Percentiles rank a stretch among this genome's conserved stretches.
These are phyloP conservation scores for Canariomyces notabilis DNA, from an alignment of 2,329 filamentous ascomycete species.

Conservation along the genomic window DNA sequence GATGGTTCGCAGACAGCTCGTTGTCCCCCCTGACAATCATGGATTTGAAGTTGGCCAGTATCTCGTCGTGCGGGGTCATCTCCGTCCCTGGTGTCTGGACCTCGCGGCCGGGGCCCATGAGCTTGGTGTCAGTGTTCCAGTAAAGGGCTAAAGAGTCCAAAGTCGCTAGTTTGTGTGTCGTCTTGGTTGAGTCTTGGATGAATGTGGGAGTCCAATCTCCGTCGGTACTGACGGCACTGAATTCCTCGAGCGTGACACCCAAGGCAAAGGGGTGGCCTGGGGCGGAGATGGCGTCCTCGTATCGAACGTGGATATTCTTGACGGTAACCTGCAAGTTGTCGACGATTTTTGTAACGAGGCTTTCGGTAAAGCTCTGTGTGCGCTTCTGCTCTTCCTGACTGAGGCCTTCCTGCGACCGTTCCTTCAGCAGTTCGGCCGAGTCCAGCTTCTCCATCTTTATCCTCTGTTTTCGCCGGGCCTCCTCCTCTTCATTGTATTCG, in stretches of 20 bases:
- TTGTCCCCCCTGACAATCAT: conserved; percentile 72
- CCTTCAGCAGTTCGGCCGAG: conserved; percentile 89
- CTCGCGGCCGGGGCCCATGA: conserved; percentile 79
- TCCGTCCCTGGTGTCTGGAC: conserved; percentile 55
- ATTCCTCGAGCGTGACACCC: conserved; percentile 87
- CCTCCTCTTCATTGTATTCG: conserved; percentile 88
- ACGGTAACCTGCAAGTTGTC: conserved; percentile 97
- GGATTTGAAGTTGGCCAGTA: conserved; percentile 69
- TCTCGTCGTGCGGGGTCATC: conserved; percentile 64
- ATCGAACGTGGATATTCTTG: conserved; percentile 97
- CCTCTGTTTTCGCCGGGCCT: conserved; percentile 77
- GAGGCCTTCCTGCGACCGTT: conserved; percentile 86
- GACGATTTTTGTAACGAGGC: conserved; percentile 90
- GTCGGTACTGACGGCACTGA: conserved; percentile 95
- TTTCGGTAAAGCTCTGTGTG: conserved; percentile 96
- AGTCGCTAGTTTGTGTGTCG: conserved; percentile 90
- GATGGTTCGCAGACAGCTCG: conserved; percentile 51
- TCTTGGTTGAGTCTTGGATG: conserved; percentile 76
- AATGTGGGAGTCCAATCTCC: conserved; percentile 93
- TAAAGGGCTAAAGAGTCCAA: conserved; percentile 88
- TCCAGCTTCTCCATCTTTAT: conserved; percentile 99
- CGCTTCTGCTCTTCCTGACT: conserved; percentile 94
- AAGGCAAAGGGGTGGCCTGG: conserved; percentile 93
- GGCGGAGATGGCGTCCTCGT: conserved; percentile 94
- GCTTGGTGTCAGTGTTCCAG: conserved; percentile 90